phyloP scores from a whole-genome alignment of 345 rosid species.

The Eucalyptus microcorys region DNA sequence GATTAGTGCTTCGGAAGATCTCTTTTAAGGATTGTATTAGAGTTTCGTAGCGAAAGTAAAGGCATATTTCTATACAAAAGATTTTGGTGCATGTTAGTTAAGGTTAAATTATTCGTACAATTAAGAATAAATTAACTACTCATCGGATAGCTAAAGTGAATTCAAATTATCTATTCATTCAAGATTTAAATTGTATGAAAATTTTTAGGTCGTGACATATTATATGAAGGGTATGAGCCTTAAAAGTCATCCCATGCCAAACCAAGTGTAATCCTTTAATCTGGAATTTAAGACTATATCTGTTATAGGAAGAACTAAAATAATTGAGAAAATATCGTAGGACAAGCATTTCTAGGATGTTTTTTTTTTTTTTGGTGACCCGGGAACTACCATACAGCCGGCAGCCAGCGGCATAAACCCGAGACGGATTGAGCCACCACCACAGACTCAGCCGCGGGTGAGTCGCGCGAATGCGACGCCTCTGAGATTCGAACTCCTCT shows the following conservation, averaged over 20 bases:
- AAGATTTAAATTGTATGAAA: neutral
- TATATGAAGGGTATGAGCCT: neutral
- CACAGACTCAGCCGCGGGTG: no score
- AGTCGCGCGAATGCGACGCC: no score
- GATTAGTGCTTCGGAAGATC: neutral
- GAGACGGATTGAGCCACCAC: no score
- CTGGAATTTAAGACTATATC: neutral
- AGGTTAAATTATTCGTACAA: neutral
- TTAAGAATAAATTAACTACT: neutral
- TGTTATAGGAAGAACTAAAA: neutral
- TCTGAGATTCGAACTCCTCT: no score
- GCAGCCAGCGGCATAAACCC: no score
- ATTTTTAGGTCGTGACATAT: neutral
- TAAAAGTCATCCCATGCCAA: neutral
- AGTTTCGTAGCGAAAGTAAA: accelerated
- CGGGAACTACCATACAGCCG: no score
- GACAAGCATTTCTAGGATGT: neutral
- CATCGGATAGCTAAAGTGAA: neutral
- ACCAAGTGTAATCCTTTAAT: neutral
- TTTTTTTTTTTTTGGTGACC: no score
- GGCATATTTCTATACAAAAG: neutral
- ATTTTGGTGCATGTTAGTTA: neutral
- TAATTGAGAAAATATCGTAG: neutral
- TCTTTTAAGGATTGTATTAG: neutral
- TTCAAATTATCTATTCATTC: neutral